Conservation (phyloP, 1,284 basidiomycete genomes). For the Somion occarium region DNA sequence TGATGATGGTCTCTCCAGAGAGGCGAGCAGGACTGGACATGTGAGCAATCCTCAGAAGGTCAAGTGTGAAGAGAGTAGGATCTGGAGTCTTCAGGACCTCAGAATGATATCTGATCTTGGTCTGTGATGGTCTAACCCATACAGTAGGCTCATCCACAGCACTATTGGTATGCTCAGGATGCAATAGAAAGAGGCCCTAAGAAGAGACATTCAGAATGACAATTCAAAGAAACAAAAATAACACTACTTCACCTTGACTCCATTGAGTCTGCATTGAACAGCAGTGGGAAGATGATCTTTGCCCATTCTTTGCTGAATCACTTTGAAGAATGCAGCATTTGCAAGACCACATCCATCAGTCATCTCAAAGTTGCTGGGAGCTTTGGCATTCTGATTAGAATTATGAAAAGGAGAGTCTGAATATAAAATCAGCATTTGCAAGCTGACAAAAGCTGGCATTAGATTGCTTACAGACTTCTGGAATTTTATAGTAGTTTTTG, state of each 20-base stretch:
- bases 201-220: neutral
- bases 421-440: neutral
- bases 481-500: constrained; percentile 3
- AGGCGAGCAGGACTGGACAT: constrained; percentile 31
- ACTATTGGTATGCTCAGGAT: constrained; percentile 10
- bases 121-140: constrained; percentile 37
- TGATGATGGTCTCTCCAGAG: constrained; percentile 39
- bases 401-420: constrained; percentile 18
- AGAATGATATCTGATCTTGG: constrained; percentile 33
- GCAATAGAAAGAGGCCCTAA: constrained; percentile 13
- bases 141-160: constrained; percentile 21
- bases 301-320: constrained; percentile 23
- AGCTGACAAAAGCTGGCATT: neutral
- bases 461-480: constrained; percentile 10
- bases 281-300: constrained; percentile 32
- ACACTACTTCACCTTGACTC: constrained; percentile 33
- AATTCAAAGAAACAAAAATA: neutral
- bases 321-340: constrained; percentile 26
- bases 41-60: constrained; percentile 34
- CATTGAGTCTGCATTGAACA: constrained; percentile 36
- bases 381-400: constrained; percentile 18
- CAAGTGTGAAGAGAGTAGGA: constrained; percentile 32
- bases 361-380: constrained; percentile 33
- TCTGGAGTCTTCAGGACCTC: constrained; percentile 16
- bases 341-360: constrained; percentile 42